These are phyloP conservation scores for Lasiodiplodia hormozganensis DNA, from an alignment of 2,329 filamentous ascomycete genomes.

Conservation along the genomic window DNA sequence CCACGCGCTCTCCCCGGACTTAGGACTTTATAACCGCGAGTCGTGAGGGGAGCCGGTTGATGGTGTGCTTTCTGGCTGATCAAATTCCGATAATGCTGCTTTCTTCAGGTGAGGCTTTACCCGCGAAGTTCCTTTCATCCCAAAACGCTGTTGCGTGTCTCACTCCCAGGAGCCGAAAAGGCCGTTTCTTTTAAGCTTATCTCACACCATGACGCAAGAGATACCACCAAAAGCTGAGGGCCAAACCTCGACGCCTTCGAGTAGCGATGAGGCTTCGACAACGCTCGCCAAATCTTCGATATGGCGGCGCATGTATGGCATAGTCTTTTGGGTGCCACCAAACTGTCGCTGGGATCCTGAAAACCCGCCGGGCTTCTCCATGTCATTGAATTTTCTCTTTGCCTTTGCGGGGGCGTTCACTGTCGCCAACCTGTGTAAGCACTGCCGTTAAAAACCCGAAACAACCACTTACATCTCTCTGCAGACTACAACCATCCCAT, in stretches of 20 bases:
- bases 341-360: constrained; percentile 72
- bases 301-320: not conserved
- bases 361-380: constrained; percentile 71
- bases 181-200: not conserved
- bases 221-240: not conserved
- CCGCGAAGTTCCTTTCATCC: not conserved
- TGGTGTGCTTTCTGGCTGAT: constrained; percentile 11
- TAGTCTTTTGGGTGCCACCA: constrained; percentile 63
- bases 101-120: not conserved
- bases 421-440: constrained; percentile 72
- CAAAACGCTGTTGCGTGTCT: not conserved
- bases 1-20: not conserved
- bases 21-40: constrained; percentile 16
- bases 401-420: constrained; percentile 71
- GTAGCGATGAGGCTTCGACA: not conserved
- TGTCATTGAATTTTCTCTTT: constrained; percentile 74
- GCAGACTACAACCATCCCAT: constrained; percentile 78
- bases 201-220: constrained; percentile 9
- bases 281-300: not conserved
- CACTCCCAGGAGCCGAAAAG: not conserved
- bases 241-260: not conserved
- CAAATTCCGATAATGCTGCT: not conserved
- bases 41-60: constrained; percentile 19
- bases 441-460: not conserved
- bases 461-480: not conserved